Evolutionary conservation across 805 yeast genomes (phyloP).

Genomic region (Lipomyces starkeyi): DNA sequence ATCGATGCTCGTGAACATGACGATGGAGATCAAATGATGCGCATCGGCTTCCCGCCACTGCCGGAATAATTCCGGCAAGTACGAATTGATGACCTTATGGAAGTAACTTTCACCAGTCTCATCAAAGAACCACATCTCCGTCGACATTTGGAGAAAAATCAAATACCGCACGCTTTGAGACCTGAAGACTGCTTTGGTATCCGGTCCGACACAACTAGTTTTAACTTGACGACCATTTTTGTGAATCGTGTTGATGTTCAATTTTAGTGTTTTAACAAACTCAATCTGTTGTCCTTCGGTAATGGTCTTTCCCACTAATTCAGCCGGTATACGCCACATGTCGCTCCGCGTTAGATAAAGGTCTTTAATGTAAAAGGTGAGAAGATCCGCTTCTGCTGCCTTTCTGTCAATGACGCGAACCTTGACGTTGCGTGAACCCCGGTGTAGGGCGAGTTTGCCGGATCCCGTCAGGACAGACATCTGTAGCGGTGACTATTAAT

Average conservation of each 20-base stretch:
- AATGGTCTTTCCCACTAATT: constrained; percentile 66
- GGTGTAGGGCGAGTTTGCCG: constrained; percentile 22
- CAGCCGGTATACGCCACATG: constrained; percentile 83
- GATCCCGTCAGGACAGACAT: constrained; percentile 36
- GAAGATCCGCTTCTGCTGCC: constrained; percentile 62
- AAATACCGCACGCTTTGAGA: constrained; percentile 88
- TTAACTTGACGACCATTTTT: constrained; percentile 34
- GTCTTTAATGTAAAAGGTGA: constrained; percentile 83
- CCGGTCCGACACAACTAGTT: constrained; percentile 32
- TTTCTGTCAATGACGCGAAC: constrained; percentile 25
- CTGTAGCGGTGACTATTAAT: constrained; percentile 19
- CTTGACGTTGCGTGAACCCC: constrained; percentile 28
- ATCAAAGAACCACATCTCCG: constrained; percentile 98
- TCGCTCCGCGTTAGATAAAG: constrained; percentile 84
- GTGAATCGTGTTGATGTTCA: constrained; percentile 62
- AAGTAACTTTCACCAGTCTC: constrained; percentile 94
- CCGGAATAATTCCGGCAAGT: constrained; percentile 86
- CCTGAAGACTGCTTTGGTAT: constrained; percentile 82
- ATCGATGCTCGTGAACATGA: constrained; percentile 76
- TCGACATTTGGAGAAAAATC: constrained; percentile 83
- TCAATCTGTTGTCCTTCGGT: constrained; percentile 68
- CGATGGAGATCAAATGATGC: constrained; percentile 89
- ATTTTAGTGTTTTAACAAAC: constrained; percentile 67
- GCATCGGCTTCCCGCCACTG: constrained; percentile 87
- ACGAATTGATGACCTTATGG: constrained; percentile 88